These are phyloP conservation scores for Candida takata DNA, from an alignment of 805 yeast genomes.

Conservation along the genomic window DNA sequence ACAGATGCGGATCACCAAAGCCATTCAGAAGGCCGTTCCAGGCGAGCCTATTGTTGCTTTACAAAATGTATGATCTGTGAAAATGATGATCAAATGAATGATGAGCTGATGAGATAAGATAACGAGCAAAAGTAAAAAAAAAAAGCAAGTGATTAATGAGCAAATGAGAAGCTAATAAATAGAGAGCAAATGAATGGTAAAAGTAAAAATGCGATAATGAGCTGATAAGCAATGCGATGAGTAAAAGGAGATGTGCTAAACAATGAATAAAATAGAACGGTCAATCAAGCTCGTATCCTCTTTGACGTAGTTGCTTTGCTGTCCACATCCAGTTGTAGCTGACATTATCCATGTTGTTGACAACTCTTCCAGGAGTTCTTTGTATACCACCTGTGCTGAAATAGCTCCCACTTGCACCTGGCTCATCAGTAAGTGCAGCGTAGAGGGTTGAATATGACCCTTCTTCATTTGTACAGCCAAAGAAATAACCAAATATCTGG, in stretches of 20 bases:
- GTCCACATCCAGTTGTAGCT: slow-evolving; percentile 80
- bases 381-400: slow-evolving; percentile 55
- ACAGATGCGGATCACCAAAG: neutral
- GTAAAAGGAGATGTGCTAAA: too few species aligned
- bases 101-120: neutral
- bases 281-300: slow-evolving; percentile 33
- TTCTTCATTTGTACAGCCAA: slow-evolving; percentile 68
- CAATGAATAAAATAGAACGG: too few species aligned
- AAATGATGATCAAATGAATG: neutral
- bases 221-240: too few species aligned
- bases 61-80: neutral
- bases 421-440: slow-evolving; percentile 51
- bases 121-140: too few species aligned
- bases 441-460: slow-evolving; percentile 61
- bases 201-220: too few species aligned
- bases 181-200: too few species aligned
- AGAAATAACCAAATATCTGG: slow-evolving; percentile 58
- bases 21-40: slow-evolving; percentile 1
- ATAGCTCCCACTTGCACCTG: slow-evolving; percentile 59
- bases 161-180: neutral
- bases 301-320: slow-evolving; percentile 45
- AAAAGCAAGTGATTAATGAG: neutral
- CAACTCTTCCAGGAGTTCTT: slow-evolving; percentile 49
- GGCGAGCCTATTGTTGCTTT: slow-evolving; percentile 3
- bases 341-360: slow-evolving; percentile 51